Conservation (phyloP, 106 monocot genomes). For the Phalaenopsis equestris region DNA sequence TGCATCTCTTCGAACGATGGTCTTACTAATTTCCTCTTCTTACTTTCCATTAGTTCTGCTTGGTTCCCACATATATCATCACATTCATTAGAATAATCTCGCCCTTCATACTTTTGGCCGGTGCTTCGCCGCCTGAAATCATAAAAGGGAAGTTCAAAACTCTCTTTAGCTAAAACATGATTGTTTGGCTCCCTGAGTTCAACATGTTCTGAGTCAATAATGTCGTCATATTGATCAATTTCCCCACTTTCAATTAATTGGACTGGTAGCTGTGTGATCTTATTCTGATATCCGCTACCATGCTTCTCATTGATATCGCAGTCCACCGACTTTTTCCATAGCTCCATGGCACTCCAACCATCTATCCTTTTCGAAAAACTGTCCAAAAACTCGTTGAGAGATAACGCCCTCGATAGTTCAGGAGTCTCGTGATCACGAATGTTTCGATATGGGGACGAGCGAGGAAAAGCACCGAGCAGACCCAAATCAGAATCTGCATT, state of each 20-base stretch:
- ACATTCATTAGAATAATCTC: neutral
- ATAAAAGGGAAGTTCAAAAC: conserved; percentile 4
- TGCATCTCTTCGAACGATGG: neutral
- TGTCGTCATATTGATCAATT: neutral
- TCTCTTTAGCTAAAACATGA: neutral
- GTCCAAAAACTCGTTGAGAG: neutral
- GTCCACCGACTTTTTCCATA: neutral
- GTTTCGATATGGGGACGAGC: neutral
- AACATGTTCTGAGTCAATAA: neutral
- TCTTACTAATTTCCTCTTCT: neutral
- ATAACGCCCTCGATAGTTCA: neutral
- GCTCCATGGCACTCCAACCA: neutral
- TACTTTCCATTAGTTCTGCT: neutral
- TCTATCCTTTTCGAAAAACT: neutral
- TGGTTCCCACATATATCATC: neutral
- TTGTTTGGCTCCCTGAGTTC: neutral
- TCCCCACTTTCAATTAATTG: neutral
- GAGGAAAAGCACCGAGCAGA: neutral
- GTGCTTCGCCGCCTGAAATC: neutral
- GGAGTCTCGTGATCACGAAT: neutral
- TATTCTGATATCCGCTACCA: neutral
- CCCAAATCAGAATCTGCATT: neutral
- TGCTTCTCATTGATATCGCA: neutral
- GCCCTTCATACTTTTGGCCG: neutral
- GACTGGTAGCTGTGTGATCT: neutral